These are phyloP conservation scores for Prunus salicina DNA, from an alignment of 306 rosid genomes.

Conservation along the genomic window DNA sequence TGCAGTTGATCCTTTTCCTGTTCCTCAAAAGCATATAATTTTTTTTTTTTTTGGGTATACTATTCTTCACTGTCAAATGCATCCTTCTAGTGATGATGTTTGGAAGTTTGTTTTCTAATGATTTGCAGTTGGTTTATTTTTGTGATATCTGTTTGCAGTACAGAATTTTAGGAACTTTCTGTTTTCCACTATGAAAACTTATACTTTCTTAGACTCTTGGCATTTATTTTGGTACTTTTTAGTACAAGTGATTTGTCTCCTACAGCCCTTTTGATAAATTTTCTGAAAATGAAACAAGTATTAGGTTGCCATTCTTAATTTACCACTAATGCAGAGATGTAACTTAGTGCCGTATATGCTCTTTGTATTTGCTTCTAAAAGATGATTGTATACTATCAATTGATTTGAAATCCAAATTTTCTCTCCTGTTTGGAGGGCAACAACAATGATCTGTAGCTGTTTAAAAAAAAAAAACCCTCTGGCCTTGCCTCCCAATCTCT, in stretches of 20 bases:
- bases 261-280: background rate
- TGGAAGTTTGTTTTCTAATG: background rate
- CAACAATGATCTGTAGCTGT: background rate
- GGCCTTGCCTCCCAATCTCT: background rate
- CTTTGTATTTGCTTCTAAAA: background rate
- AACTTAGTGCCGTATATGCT: background rate
- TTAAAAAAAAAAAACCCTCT: background rate
- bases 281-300: background rate
- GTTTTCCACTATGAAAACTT: background rate
- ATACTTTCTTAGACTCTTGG: background rate
- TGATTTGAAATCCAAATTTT: background rate
- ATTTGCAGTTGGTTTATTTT: background rate
- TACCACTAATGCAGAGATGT: background rate
- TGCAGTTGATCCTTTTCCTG: slow-evolving; percentile 12
- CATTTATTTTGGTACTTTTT: background rate
- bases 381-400: background rate
- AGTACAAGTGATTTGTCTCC: background rate
- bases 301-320: background rate
- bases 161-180: background rate
- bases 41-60: background rate
- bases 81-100: background rate
- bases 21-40: background rate
- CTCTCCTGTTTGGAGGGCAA: background rate
- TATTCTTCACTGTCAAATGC: background rate
- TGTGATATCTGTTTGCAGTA: background rate